A percentile compares a stretch with the other conserved stretches of the same genome.
Evolutionary conservation across 116 monocot species (phyloP).

Genomic region (Cymodocea nodosa): DNA sequence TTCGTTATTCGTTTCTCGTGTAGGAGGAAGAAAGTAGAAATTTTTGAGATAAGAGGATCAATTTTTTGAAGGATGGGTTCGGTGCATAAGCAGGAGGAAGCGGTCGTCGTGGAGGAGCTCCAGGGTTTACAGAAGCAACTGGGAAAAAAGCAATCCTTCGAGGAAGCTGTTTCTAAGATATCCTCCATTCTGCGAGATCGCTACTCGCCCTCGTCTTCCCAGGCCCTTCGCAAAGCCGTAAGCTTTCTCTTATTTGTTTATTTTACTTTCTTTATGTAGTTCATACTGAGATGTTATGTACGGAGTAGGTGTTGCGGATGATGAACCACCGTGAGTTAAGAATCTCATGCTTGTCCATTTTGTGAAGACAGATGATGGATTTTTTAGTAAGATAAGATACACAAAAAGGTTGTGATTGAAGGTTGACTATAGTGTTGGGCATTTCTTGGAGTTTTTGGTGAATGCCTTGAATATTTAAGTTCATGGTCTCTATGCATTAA

Average conservation of each 20-base stretch:
- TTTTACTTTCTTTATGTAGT: not conserved
- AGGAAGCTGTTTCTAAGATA: conserved; percentile 59
- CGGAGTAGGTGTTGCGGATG: no score
- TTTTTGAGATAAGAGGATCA: no score
- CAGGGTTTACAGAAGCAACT: conserved; percentile 57
- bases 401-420: no score
- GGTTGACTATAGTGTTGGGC: no score
- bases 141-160: conserved; percentile 81
- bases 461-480: no score
- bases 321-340: no score
- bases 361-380: no score
- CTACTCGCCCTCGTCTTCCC: conserved; percentile 37
- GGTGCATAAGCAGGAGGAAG: not conserved
- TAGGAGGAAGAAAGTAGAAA: not conserved
- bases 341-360: no score
- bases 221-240: conserved; percentile 55
- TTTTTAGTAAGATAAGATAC: no score
- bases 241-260: not conserved
- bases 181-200: conserved; percentile 27
- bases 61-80: conserved; percentile 2
- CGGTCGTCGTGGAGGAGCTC: conserved; percentile 28
- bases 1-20: not conserved
- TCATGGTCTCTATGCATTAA: no score
- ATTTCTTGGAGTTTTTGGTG: no score
- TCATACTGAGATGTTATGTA: not conserved